A percentile compares a stretch with the other conserved stretches of the same genome.
These are phyloP conservation scores for Debaryomyces nepalensis DNA, from an alignment of 1,139 yeast genomes.

Conservation along the genomic window DNA sequence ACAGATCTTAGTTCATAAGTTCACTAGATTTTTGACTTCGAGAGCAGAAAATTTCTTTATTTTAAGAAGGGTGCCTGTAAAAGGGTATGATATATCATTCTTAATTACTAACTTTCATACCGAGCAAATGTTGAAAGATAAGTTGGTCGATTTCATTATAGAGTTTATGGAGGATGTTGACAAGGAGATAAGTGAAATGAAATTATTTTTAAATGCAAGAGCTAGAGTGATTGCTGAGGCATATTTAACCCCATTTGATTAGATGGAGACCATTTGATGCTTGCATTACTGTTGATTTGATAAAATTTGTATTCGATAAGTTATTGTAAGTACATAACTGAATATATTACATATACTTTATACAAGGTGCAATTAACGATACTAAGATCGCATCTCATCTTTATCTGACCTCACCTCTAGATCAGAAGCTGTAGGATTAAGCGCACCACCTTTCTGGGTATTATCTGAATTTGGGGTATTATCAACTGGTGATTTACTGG, in stretches of 20 bases:
- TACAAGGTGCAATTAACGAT: neutral
- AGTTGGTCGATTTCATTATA: constrained; percentile 92
- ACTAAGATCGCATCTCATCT: neutral
- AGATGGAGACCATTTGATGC: too few species aligned
- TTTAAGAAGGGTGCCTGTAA: constrained; percentile 86
- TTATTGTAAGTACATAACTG: too few species aligned
- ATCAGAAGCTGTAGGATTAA: neutral
- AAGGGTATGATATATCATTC: constrained; percentile 92
- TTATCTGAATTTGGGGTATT: neutral
- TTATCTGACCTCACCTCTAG: constrained; percentile 4
- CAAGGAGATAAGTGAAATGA: constrained; percentile 98
- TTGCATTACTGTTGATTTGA: too few species aligned
- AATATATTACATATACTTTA: too few species aligned
- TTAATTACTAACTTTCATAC: constrained; percentile 93
- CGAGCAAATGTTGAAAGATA: constrained; percentile 93
- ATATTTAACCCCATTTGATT: constrained; percentile 77
- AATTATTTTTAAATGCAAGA: constrained; percentile 92
- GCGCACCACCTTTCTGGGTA: too few species aligned
- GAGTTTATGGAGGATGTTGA: constrained; percentile 99
- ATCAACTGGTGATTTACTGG: constrained; percentile 1
- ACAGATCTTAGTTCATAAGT: constrained; percentile 89
- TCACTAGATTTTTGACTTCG: constrained; percentile 89
- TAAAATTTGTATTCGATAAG: neutral
- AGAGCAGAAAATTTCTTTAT: constrained; percentile 95
- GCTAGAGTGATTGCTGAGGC: constrained; percentile 99